Percentiles rank a stretch among this genome's conserved stretches.
Conservation (phyloP, 345 rosid genomes). For the Adansonia digitata region DNA sequence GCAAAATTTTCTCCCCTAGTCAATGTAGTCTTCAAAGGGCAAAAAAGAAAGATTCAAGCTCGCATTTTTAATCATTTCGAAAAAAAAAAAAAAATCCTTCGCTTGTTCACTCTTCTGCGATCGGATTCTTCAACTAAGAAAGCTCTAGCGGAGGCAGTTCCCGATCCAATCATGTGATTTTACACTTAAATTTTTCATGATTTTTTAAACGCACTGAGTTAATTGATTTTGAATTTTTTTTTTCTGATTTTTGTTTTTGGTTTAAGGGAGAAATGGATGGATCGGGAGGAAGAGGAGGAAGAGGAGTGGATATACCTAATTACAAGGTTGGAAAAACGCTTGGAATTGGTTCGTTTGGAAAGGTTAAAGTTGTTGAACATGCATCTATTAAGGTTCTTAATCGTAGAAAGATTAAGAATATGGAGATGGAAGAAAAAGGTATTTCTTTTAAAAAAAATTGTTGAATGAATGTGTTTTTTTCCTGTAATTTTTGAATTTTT, state of each 20-base stretch:
- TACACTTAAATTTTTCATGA: background rate
- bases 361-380: conserved; percentile 91
- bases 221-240: background rate
- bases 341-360: conserved; percentile 91
- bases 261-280: conserved; percentile 43
- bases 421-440: conserved; percentile 95
- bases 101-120: background rate
- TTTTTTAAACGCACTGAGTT: background rate
- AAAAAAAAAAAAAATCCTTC: background rate
- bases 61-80: no score
- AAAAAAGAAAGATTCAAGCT: no score
- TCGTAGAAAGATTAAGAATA: conserved; percentile 65
- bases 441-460: background rate
- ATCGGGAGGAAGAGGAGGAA: conserved; percentile 36
- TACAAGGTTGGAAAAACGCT: conserved; percentile 80
- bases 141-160: background rate
- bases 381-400: conserved; percentile 83
- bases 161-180: background rate
- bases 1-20: background rate
- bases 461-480: background rate
- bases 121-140: background rate
- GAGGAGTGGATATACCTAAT: conserved; percentile 49
- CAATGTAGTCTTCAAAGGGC: no score
- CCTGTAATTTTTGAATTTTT: no score
- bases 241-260: background rate